phyloP scores from a whole-genome alignment of 208 protist genomes.

The Herpetomonas tarakana region DNA sequence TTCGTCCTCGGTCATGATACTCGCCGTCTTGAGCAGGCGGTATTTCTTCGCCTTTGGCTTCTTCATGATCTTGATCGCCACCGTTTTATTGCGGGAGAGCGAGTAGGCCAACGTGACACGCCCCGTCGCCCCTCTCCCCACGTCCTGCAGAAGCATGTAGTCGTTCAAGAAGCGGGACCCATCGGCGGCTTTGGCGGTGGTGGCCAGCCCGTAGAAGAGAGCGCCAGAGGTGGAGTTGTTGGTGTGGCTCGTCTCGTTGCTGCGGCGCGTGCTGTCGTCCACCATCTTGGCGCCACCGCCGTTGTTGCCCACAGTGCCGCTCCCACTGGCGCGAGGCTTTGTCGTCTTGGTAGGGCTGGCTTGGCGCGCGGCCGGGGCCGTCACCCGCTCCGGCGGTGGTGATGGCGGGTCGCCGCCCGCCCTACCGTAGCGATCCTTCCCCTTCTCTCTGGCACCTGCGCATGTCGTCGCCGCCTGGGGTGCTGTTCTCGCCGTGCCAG shows the following conservation, averaged over 20 bases:
- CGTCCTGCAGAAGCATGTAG: constrained; percentile 38
- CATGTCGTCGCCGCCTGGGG: too few species aligned
- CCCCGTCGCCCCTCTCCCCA: constrained; percentile 34
- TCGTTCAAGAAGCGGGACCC: constrained; percentile 39
- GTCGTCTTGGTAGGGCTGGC: background rate
- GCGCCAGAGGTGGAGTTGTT: background rate
- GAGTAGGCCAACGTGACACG: constrained; percentile 36
- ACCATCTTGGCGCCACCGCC: too few species aligned
- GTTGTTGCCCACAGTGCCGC: too few species aligned
- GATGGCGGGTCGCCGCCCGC: background rate
- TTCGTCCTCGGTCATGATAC: constrained; percentile 1
- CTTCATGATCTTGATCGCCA: constrained; percentile 47
- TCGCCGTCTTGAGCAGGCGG: constrained; percentile 7
- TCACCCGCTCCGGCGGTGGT: too few species aligned
- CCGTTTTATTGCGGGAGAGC: constrained; percentile 11
- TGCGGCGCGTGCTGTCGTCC: background rate
- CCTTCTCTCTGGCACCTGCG: too few species aligned
- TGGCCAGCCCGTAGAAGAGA: constrained; percentile 1
- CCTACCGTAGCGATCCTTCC: background rate
- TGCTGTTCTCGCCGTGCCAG: too few species aligned
- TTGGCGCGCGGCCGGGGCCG: background rate
- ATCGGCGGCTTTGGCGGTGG: constrained; percentile 2
- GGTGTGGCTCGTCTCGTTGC: background rate
- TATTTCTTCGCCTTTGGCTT: constrained; percentile 13
- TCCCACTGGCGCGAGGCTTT: too few species aligned